Evolutionary conservation across 129 eudicot species (phyloP).

Genomic region (Kitagawia praeruptora): DNA sequence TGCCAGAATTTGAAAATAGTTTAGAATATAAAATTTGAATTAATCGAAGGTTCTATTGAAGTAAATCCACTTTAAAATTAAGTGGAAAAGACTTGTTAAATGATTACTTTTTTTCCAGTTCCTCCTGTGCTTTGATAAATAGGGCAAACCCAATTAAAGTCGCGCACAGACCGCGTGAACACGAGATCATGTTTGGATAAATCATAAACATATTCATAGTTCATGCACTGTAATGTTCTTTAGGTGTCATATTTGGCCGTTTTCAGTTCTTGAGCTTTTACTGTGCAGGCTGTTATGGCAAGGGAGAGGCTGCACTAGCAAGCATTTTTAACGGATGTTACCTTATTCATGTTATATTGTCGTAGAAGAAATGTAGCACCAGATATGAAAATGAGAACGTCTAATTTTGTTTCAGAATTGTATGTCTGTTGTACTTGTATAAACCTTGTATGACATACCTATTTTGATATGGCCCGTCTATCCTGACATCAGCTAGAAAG

Average conservation of each 20-base stretch:
- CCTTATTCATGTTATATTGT: not conserved
- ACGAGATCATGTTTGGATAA: too few species aligned
- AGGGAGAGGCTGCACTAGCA: constrained; percentile 39
- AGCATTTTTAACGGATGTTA: not conserved
- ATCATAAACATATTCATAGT: too few species aligned
- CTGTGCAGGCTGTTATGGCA: constrained; percentile 48
- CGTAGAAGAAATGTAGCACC: too few species aligned
- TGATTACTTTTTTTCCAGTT: not conserved
- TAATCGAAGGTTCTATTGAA: not conserved
- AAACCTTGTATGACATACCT: too few species aligned
- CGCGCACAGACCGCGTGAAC: too few species aligned
- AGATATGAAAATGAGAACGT: not conserved
- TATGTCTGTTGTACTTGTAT: not conserved
- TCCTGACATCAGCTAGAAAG: not conserved
- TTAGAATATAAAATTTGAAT: not conserved
- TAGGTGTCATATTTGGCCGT: not conserved
- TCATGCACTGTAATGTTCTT: not conserved
- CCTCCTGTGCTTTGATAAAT: not conserved
- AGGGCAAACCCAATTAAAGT: too few species aligned
- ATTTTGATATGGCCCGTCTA: too few species aligned
- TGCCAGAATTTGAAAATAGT: not conserved
- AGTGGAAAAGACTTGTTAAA: not conserved
- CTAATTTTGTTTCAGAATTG: not conserved
- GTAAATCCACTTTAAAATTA: not conserved
- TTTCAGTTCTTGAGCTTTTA: not conserved